A percentile compares a stretch with the other conserved stretches of the same genome.
Conservation (phyloP, 305 asterid species). For the Fraxinus ornus region DNA sequence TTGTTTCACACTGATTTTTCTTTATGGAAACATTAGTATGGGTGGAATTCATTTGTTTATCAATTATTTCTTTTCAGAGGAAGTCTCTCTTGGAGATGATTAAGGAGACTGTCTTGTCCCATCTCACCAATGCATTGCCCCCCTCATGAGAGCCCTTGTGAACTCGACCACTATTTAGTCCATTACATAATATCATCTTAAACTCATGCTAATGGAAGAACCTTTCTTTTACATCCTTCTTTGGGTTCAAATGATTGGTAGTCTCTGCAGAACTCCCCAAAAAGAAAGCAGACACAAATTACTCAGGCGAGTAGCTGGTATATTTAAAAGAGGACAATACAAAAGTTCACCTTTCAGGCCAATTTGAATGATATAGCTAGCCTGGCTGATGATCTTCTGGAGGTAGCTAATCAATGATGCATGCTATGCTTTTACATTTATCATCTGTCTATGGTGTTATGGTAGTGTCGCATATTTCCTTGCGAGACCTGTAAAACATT, state of each 20-base stretch:
- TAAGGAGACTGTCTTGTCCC: conserved; percentile 91
- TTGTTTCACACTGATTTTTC: conserved; percentile 15
- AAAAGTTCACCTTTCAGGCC: conserved; percentile 95
- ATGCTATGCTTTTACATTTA: conserved; percentile 12
- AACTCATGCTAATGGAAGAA: conserved; percentile 23
- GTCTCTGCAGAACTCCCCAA: conserved; percentile 87
- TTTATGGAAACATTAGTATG: conserved; percentile 20
- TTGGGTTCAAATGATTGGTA: conserved; percentile 91
- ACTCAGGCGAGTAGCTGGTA: conserved; percentile 92
- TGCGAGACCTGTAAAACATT: not conserved
- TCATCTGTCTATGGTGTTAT: not conserved
- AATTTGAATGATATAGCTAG: conserved; percentile 86
- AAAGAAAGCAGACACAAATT: conserved; percentile 91
- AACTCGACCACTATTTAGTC: conserved; percentile 5
- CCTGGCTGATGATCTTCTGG: conserved; percentile 95
- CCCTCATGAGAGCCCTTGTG: conserved; percentile 59
- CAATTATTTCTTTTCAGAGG: conserved; percentile 55
- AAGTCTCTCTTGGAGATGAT: conserved; percentile 86
- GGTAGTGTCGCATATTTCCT: conserved; percentile 5
- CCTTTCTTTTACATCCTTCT: conserved; percentile 19
- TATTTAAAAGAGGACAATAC: conserved; percentile 71
- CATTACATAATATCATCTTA: not conserved
- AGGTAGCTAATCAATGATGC: conserved; percentile 47
- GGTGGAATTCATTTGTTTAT: conserved; percentile 17
- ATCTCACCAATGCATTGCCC: conserved; percentile 82